Conservation (phyloP, 1,139 yeast genomes). For the Blastobotrys elegans region DNA sequence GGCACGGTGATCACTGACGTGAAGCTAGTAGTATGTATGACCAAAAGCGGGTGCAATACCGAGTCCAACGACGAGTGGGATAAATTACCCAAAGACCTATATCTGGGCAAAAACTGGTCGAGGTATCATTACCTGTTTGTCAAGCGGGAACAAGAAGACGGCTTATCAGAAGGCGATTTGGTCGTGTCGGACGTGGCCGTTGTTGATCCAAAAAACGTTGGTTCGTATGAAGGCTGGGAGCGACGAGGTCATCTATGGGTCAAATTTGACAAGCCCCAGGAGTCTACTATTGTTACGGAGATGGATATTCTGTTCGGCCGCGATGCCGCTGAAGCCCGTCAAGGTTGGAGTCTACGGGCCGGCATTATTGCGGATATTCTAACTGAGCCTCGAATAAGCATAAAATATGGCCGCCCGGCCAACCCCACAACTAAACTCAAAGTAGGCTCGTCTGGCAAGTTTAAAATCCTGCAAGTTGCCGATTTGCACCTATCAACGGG, state of each 20-base stretch:
- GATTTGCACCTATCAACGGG: constrained; percentile 84
- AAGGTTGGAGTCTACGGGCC: constrained; percentile 53
- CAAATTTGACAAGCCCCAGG: constrained; percentile 36
- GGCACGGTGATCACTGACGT: constrained; percentile 33
- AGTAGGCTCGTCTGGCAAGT: constrained; percentile 41
- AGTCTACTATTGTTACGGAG: constrained; percentile 36
- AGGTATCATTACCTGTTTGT: constrained; percentile 28
- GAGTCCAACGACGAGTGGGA: constrained; percentile 30
- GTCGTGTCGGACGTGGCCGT: constrained; percentile 10
- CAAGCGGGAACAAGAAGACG: constrained; percentile 27
- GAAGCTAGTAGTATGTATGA: constrained; percentile 28
- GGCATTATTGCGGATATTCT: constrained; percentile 15
- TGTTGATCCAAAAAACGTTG: constrained; percentile 2
- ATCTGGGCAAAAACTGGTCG: constrained; percentile 31
- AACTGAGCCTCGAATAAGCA: constrained; percentile 35
- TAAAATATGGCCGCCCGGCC: constrained; percentile 35
- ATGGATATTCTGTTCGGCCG: constrained; percentile 66
- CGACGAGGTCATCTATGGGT: constrained; percentile 45
- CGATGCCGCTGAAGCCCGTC: constrained; percentile 73
- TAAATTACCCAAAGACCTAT: constrained; percentile 33
- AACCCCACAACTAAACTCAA: constrained; percentile 35
- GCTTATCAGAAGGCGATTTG: constrained; percentile 18
- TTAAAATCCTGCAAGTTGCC: constrained; percentile 78
- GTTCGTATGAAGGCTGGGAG: constrained; percentile 34
- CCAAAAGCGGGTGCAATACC: constrained; percentile 26